Percentiles rank a stretch among this genome's conserved stretches.
phyloP scores from a whole-genome alignment of 169 alveolate genomes.

The Plasmodium cynomolgi region DNA sequence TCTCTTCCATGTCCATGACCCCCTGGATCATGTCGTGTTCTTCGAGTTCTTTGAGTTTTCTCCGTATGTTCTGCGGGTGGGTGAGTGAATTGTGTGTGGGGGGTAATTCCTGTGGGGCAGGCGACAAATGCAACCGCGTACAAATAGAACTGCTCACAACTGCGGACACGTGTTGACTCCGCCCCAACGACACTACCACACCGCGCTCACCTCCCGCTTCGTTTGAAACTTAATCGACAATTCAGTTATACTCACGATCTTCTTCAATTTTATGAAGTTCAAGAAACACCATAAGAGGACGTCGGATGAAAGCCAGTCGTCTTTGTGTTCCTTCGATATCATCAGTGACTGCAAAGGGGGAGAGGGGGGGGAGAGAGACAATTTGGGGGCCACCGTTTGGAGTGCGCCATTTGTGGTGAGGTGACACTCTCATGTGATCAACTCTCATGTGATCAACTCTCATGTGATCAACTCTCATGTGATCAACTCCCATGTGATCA shows the following conservation, averaged over 20 bases:
- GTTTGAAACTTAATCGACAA: slow-evolving; percentile 58
- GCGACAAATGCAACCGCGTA: not conserved
- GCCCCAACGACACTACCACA: not conserved
- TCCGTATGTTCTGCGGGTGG: slow-evolving; percentile 25
- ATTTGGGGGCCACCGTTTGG: not conserved
- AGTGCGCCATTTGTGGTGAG: not conserved
- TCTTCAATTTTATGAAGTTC: slow-evolving; percentile 50
- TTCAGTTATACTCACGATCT: slow-evolving; percentile 57
- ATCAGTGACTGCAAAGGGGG: slow-evolving; percentile 22
- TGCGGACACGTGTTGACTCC: not conserved
- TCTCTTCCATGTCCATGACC: slow-evolving; percentile 55
- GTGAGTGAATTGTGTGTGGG: not conserved
- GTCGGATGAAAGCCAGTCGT: slow-evolving; percentile 72
- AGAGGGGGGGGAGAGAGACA: not conserved
- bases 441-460: not conserved
- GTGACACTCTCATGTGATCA: not conserved
- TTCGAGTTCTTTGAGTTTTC: slow-evolving; percentile 60
- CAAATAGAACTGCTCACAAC: not conserved
- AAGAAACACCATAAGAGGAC: slow-evolving; percentile 50
- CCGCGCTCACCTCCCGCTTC: slow-evolving; percentile 37
- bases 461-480: not conserved
- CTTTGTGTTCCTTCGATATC: slow-evolving; percentile 37
- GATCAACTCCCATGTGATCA: not conserved
- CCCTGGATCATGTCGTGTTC: slow-evolving; percentile 72
- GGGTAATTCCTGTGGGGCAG: not conserved